Evolutionary conservation across 306 rosid species (phyloP).

Genomic region (Rosa persica): DNA sequence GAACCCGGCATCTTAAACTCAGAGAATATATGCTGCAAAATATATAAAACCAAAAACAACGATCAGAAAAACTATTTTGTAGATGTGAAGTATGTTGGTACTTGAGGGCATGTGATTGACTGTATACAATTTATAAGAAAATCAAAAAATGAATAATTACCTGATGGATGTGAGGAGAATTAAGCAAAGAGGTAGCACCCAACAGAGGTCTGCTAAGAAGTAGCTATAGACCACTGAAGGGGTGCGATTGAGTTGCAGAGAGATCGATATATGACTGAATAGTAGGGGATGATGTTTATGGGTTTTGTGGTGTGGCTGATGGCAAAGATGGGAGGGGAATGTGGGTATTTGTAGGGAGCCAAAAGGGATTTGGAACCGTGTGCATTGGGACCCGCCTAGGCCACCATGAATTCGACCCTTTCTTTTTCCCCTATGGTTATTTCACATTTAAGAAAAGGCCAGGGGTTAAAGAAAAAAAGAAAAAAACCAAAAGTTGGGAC

Average conservation of each 20-base stretch:
- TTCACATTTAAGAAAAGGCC: background rate
- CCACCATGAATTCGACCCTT: background rate
- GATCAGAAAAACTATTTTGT: background rate
- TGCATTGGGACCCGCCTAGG: constrained; percentile 61
- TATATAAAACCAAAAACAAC: constrained; percentile 2
- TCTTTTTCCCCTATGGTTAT: background rate
- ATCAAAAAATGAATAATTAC: background rate
- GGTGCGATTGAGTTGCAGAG: constrained; percentile 43
- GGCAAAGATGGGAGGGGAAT: constrained; percentile 32
- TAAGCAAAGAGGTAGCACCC: background rate
- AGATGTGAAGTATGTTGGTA: background rate
- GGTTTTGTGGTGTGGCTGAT: constrained; percentile 44
- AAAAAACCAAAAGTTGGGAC: background rate
- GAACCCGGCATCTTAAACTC: constrained; percentile 33
- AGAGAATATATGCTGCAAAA: constrained; percentile 38
- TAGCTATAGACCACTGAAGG: constrained; percentile 47
- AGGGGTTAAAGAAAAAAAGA: background rate
- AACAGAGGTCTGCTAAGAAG: constrained; percentile 6
- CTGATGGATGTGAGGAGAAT: background rate
- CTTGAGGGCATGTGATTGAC: background rate
- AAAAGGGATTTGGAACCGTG: constrained; percentile 57
- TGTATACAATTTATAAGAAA: background rate
- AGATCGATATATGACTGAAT: background rate
- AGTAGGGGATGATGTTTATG: constrained; percentile 25
- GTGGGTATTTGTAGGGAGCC: constrained; percentile 73